These are phyloP conservation scores for Geoglossum cookeanum DNA, from an alignment of 2,329 filamentous ascomycete genomes.

Conservation along the genomic window DNA sequence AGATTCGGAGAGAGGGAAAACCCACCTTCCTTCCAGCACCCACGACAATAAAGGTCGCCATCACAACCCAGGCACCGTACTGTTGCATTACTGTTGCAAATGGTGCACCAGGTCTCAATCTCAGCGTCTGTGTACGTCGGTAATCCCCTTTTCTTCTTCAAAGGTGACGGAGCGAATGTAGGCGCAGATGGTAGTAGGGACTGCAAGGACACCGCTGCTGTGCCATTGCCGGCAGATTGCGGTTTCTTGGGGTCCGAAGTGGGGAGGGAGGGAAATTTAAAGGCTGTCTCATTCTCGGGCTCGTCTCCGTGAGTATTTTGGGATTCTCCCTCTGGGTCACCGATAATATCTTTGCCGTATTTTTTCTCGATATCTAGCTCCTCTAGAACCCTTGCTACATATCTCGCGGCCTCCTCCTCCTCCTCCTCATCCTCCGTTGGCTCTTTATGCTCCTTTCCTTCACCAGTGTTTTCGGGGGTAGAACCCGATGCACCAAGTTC, in stretches of 20 bases:
- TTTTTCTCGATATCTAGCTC: background rate
- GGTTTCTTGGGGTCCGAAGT: background rate
- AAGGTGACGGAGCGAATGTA: slow-evolving; percentile 20
- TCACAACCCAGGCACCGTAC: slow-evolving; percentile 56
- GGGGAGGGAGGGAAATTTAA: background rate
- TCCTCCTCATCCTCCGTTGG: slow-evolving; percentile 2
- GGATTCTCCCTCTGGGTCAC: background rate
- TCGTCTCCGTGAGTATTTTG: background rate
- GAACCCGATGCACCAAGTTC: background rate
- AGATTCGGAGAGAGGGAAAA: background rate
- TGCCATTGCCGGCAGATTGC: background rate
- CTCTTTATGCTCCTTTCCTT: slow-evolving; percentile 4
- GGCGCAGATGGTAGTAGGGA: slow-evolving; percentile 28
- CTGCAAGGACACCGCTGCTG: background rate
- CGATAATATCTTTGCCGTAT: background rate
- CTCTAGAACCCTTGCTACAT: background rate
- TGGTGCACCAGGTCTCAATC: slow-evolving; percentile 58
- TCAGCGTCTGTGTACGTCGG: slow-evolving; percentile 45
- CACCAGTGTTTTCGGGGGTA: background rate
- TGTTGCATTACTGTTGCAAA: slow-evolving; percentile 62
- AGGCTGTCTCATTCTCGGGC: background rate
- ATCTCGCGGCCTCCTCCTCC: slow-evolving; percentile 1
- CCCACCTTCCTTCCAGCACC: slow-evolving; percentile 55
- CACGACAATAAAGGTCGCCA: slow-evolving; percentile 50
- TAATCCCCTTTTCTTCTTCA: slow-evolving; percentile 13